Evolutionary conservation across 495 filamentous ascomycete genomes (phyloP), one percentile per base, ranked within the genome.

Genomic region (Schizothecium vesticola): DNA sequence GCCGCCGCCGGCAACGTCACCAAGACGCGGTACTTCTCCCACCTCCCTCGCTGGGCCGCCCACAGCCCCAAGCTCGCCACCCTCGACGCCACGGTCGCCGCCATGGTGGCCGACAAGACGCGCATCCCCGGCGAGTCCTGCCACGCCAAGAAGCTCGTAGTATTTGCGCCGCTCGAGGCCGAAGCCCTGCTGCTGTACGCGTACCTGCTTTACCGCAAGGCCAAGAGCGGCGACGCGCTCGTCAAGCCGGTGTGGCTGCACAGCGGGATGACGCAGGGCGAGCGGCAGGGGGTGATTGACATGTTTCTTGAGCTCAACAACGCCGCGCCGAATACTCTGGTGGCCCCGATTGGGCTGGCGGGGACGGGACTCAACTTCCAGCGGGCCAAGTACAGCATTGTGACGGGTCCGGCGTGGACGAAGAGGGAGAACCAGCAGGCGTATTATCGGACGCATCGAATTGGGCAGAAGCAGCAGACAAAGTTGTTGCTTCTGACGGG

Each of bases 331-430:
- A 75, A 75, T 59, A 57, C 75, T 12, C 64, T 77, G 4, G 63
- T 75, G 7, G 62, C 70, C 55, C 63, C 73, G n/a, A 24, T 73
- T 9, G 57, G 25, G 22, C 65, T 74, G 21, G 71, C 69, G 0
- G 75, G 75, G 12, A 77, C 75, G 13, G 75, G 73, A 1, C 66
- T 77, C 24, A 75, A 75, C 58, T 66, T 77, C 9, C 75, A 77
- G 43, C 59, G 56, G 55, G 73, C 73, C 25, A 66, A 59, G 22
- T 77, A 77, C 68, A 57, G 26, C n/a, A 59, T 71, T 0, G 55
- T 77, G 5, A 74, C 68, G 1, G 70, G 73, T n/a, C 73, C 75
- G 6, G 70, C 68, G 8, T 74, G 73, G 68, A 73, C 69, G 10
- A 70, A 70, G 70, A 61, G 73, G 21, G 73, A 74, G 58, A 70